Percentiles rank a stretch among this genome's conserved stretches.
Evolutionary conservation across 1,139 yeast genomes (phyloP).

Genomic region (Yamadazyma buinensis): DNA sequence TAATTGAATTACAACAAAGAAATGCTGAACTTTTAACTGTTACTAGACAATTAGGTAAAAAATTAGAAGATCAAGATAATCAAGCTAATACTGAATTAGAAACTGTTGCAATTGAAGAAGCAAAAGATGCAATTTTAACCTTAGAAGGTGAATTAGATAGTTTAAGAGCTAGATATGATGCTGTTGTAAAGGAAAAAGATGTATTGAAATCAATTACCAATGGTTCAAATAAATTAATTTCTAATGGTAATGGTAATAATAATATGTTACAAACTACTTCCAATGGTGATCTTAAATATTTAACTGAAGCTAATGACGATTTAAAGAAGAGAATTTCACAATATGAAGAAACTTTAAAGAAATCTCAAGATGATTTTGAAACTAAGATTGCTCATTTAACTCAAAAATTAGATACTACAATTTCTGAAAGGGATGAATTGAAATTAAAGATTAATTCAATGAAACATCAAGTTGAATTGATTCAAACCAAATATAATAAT

Average conservation of each 20-base stretch:
- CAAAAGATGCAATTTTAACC: conserved; percentile 68
- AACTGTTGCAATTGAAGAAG: conserved; percentile 64
- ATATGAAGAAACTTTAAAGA: conserved; percentile 26
- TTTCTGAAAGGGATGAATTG: conserved; percentile 29
- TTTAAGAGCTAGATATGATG: conserved; percentile 46
- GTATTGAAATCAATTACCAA: conserved; percentile 46
- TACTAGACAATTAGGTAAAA: conserved; percentile 65
- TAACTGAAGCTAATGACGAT: conserved; percentile 26
- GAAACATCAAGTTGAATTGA: conserved; percentile 31
- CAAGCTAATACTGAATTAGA: conserved; percentile 43
- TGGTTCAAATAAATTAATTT: neutral
- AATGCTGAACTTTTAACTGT: conserved; percentile 69
- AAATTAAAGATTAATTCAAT: conserved; percentile 26
- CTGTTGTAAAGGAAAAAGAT: conserved; percentile 63
- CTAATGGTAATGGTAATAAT: conserved; percentile 2
- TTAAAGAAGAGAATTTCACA: conserved; percentile 26
- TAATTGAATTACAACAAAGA: conserved; percentile 66
- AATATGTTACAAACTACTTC: neutral
- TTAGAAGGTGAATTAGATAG: conserved; percentile 61
- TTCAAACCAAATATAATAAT: conserved; percentile 30
- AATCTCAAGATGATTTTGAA: conserved; percentile 27
- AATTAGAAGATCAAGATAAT: conserved; percentile 55
- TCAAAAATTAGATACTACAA: conserved; percentile 23
- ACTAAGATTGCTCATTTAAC: conserved; percentile 23
- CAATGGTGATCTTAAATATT: conserved; percentile 18